phyloP scores from a whole-genome alignment of 768 basidiomycete genomes.

The Xerocomus brunneocitrinus region DNA sequence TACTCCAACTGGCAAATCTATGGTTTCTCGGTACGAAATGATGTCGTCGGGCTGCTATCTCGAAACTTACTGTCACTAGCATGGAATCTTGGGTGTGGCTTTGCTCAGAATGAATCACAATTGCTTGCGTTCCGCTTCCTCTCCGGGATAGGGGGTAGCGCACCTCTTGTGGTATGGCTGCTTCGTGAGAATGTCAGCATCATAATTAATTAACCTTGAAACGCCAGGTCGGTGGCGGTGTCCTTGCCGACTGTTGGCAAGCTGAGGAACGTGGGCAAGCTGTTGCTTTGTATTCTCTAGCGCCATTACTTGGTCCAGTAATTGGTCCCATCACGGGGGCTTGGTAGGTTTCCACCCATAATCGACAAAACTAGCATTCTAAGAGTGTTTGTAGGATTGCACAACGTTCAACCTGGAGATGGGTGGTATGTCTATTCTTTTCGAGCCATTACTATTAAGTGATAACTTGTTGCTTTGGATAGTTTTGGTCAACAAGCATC shows the following conservation, averaged over 20 bases:
- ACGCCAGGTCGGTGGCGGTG: slow-evolving; percentile 57
- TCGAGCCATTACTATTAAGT: neutral
- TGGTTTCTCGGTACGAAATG: slow-evolving; percentile 52
- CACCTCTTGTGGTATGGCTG: slow-evolving; percentile 47
- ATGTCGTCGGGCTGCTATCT: neutral
- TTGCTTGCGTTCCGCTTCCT: slow-evolving; percentile 67
- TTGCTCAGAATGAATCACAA: slow-evolving; percentile 52
- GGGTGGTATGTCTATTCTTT: slow-evolving; percentile 47
- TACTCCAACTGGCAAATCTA: slow-evolving; percentile 60
- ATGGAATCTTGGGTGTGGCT: slow-evolving; percentile 63
- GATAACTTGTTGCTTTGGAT: neutral
- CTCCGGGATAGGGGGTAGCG: slow-evolving; percentile 68
- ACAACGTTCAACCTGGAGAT: slow-evolving; percentile 62
- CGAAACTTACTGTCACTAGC: slow-evolving; percentile 26
- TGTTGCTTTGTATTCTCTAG: slow-evolving; percentile 58
- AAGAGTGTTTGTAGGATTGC: slow-evolving; percentile 40
- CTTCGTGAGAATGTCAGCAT: too few relatives aligned
- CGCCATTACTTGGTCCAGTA: slow-evolving; percentile 62
- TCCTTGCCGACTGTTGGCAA: slow-evolving; percentile 58
- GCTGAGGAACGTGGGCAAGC: slow-evolving; percentile 62
- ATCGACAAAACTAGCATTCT: neutral
- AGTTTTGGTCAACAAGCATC: slow-evolving; percentile 69
- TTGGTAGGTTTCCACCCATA: slow-evolving; percentile 34
- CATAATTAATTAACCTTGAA: neutral
- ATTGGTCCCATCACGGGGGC: slow-evolving; percentile 60